These are phyloP conservation scores for Eucalyptus curtisii DNA, from an alignment of 345 rosid species.

Conservation along the genomic window DNA sequence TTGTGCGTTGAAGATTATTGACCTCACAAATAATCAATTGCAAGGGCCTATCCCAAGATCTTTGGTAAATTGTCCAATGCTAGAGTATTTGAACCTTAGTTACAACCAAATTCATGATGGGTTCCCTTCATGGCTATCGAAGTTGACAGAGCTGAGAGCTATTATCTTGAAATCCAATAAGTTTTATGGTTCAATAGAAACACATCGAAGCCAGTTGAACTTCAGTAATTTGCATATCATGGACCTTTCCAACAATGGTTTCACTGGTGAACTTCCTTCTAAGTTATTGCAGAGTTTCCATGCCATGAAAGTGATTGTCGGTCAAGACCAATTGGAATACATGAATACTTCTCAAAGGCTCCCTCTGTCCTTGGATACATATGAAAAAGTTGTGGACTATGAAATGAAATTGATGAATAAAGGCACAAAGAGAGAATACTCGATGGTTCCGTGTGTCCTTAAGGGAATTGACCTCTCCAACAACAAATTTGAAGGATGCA, in stretches of 20 bases:
- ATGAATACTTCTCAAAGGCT: fast-evolving
- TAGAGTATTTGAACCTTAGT: neutral
- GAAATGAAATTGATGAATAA: neutral
- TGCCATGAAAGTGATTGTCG: neutral
- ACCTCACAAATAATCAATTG: neutral
- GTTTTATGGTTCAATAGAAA: neutral
- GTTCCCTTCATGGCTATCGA: neutral
- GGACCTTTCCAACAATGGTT: neutral
- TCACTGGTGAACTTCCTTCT: neutral
- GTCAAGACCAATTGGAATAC: neutral
- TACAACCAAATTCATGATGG: neutral
- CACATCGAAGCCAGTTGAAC: fast-evolving
- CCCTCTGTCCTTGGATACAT: fast-evolving
- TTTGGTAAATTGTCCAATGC: neutral
- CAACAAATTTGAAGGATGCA: neutral
- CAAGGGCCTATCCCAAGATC: neutral
- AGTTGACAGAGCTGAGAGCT: neutral
- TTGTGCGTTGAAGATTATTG: neutral
- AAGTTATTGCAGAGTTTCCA: neutral
- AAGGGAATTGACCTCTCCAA: neutral
- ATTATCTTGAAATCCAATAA: neutral
- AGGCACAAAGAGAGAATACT: neutral
- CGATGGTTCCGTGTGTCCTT: neutral
- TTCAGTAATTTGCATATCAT: neutral
- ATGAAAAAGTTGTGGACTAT: neutral